Evolutionary conservation across 108 stramenopile species (phyloP).

Genomic region (Aurantiochytrium sp.): DNA sequence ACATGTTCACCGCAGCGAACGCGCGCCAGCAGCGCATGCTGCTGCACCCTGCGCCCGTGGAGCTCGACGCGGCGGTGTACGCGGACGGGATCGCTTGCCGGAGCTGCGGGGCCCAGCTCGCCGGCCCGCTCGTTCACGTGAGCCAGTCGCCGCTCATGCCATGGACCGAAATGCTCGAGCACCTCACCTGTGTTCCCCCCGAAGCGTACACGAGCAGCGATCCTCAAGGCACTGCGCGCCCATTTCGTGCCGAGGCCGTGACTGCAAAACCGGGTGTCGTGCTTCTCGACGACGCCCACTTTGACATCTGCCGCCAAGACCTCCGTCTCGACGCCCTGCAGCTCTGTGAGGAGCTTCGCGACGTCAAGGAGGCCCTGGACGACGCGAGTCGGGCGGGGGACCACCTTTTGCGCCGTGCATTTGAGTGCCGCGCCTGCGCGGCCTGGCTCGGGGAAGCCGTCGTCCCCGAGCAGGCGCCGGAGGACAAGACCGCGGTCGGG

Average conservation of each 20-base stretch:
- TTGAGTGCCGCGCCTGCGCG: not conserved
- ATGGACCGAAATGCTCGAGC: conserved; percentile 23
- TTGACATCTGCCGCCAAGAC: not conserved
- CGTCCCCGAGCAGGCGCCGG: not conserved
- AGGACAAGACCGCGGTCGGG: not conserved
- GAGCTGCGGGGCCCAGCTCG: not conserved
- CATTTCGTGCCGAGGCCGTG: not conserved
- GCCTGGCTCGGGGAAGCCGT: not conserved
- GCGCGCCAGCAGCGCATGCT: not conserved
- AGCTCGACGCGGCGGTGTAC: not conserved
- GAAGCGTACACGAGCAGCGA: not conserved
- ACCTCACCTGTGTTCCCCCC: conserved; percentile 12
- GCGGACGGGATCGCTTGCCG: not conserved
- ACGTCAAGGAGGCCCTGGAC: not conserved
- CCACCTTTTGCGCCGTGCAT: not conserved
- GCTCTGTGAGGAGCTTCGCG: not conserved
- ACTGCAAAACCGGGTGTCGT: not conserved
- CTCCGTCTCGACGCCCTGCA: not conserved
- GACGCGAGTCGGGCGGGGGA: not conserved
- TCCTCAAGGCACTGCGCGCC: not conserved
- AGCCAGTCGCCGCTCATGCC: not conserved
- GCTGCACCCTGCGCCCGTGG: not conserved
- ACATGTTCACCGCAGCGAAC: not conserved
- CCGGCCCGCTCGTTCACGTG: not conserved
- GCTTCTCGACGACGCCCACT: not conserved